Conservation (phyloP, 345 rosid species). For the Gossypium longicalyx region DNA sequence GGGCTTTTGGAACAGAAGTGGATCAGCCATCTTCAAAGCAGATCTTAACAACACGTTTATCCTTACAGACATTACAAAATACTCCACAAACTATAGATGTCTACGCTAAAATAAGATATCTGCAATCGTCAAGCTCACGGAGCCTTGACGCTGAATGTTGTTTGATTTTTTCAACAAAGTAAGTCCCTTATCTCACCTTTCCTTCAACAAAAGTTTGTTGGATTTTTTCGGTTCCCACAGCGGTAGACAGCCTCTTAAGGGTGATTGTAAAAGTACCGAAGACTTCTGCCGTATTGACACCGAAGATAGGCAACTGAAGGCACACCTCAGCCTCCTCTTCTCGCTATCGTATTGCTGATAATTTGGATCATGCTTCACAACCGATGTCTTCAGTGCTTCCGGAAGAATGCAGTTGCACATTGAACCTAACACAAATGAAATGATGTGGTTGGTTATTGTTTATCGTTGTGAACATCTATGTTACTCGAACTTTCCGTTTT, state of each 20-base stretch:
- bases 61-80: background rate
- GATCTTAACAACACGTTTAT: background rate
- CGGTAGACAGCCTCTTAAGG: slow-evolving; percentile 75
- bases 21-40: background rate
- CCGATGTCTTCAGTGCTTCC: slow-evolving; percentile 63
- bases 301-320: slow-evolving; percentile 69
- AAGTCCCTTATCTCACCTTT: slow-evolving; percentile 39
- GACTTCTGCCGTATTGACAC: slow-evolving; percentile 84
- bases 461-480: too few relatives aligned
- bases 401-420: slow-evolving; percentile 90
- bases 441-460: background rate
- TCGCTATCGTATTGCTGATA: slow-evolving; percentile 58
- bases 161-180: too few relatives aligned
- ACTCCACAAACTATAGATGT: background rate
- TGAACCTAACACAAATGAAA: slow-evolving; percentile 49
- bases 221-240: slow-evolving; percentile 80
- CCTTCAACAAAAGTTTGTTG: slow-evolving; percentile 56
- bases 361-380: slow-evolving; percentile 54
- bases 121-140: background rate
- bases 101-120: background rate
- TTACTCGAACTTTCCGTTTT: too few relatives aligned
- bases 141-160: background rate
- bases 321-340: slow-evolving; percentile 54
- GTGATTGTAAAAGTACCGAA: slow-evolving; percentile 64
- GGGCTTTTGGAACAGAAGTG: background rate